These are phyloP conservation scores for Pilobolus umbonatus DNA, from an alignment of 192 early-diverging fungal genomes.

Conservation along the genomic window DNA sequence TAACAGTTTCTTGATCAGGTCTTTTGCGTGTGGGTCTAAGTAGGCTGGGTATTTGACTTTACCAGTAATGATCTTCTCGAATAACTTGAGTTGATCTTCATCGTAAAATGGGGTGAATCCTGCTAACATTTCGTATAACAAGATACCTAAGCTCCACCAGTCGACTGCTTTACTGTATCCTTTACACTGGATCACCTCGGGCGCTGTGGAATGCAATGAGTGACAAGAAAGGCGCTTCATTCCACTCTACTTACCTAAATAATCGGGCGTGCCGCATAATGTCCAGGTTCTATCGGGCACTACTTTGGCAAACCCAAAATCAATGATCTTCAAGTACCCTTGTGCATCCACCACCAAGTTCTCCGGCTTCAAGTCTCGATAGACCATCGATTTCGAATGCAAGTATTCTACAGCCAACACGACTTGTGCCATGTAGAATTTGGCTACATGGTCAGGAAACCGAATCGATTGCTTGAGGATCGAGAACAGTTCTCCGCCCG, in stretches of 20 bases:
- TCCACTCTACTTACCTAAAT: conserved; percentile 46
- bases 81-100: conserved; percentile 83
- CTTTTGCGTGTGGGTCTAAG: conserved; percentile 64
- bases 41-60: conserved; percentile 69
- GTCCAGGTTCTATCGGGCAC: conserved; percentile 79
- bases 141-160: conserved; percentile 86
- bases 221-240: not conserved
- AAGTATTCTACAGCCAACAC: conserved; percentile 71
- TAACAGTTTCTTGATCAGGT: conserved; percentile 69
- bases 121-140: conserved; percentile 86
- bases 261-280: conserved; percentile 76
- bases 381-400: conserved; percentile 67
- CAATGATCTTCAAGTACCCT: conserved; percentile 79
- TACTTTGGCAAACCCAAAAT: conserved; percentile 81
- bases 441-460: conserved; percentile 66
- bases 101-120: conserved; percentile 79
- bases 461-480: conserved; percentile 71
- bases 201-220: conserved; percentile 36
- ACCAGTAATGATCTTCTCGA: conserved; percentile 82
- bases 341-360: conserved; percentile 71
- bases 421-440: conserved; percentile 72
- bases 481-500: conserved; percentile 82
- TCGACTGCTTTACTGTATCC: conserved; percentile 85
- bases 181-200: conserved; percentile 78
- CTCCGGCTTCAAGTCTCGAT: conserved; percentile 80